A percentile compares a stretch with the other conserved stretches of the same genome.
Conservation (phyloP, 345 rosid genomes). For the Chamaenerion angustifolium region DNA sequence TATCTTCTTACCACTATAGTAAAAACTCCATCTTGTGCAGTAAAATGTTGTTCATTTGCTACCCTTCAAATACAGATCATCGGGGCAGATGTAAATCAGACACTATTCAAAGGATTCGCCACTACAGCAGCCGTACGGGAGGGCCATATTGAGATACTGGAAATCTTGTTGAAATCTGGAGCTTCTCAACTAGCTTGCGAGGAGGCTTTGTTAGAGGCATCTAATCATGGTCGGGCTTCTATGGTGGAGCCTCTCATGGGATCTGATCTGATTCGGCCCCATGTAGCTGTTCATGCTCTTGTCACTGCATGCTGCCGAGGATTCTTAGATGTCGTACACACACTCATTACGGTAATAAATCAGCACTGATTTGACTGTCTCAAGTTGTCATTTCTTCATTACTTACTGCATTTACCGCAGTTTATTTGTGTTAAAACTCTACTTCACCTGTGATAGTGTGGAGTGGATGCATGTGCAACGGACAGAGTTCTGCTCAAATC, state of each 20-base stretch:
- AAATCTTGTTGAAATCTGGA: conserved; percentile 79
- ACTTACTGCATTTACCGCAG: too few species aligned
- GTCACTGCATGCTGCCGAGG: conserved; percentile 81
- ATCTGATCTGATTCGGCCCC: conserved; percentile 81
- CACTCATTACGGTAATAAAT: conserved; percentile 48
- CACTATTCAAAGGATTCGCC: conserved; percentile 83
- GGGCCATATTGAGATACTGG: conserved; percentile 66
- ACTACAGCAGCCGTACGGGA: conserved; percentile 89
- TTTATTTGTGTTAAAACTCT: background rate
- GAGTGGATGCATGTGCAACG: conserved; percentile 52
- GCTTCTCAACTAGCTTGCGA: conserved; percentile 91
- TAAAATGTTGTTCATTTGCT: too few species aligned
- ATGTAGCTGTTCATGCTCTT: conserved; percentile 75
- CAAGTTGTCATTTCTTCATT: too few species aligned
- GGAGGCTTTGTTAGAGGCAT: conserved; percentile 77
- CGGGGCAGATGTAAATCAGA: conserved; percentile 95
- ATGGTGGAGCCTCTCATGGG: conserved; percentile 66
- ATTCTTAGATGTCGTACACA: conserved; percentile 51
- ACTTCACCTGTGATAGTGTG: conserved; percentile 42
- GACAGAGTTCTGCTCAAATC: conserved; percentile 64
- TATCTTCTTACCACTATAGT: conserved; percentile 1
- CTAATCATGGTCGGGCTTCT: conserved; percentile 65
- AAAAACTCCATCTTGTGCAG: too few species aligned
- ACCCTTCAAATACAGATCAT: conserved; percentile 34
- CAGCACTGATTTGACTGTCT: too few species aligned